phyloP scores from a whole-genome alignment of 2,329 filamentous ascomycete species.

The Diplodia mutila region DNA sequence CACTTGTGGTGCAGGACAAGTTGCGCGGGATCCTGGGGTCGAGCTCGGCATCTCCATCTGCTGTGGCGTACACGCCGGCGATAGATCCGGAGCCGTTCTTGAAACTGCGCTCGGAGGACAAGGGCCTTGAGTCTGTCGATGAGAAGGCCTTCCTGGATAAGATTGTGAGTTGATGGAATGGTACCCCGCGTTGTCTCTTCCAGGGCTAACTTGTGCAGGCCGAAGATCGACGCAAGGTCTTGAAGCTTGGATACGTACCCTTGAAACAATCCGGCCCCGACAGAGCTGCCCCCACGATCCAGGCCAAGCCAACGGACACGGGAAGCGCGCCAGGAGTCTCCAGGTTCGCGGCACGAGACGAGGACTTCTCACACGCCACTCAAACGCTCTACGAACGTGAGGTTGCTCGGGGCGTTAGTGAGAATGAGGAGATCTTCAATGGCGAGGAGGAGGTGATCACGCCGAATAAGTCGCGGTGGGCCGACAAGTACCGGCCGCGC shows the following conservation, averaged over 20 bases:
- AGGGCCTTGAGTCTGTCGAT: slow-evolving; percentile 60
- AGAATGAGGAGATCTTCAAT: slow-evolving; percentile 95
- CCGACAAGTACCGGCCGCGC: slow-evolving; percentile 80
- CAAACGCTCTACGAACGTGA: slow-evolving; percentile 91
- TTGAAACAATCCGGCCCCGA: slow-evolving; percentile 51
- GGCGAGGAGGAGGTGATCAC: slow-evolving; percentile 80
- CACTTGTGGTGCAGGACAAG: slow-evolving; percentile 58
- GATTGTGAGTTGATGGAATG: slow-evolving; percentile 51
- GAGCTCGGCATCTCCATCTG: not conserved
- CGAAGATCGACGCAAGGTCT: slow-evolving; percentile 62
- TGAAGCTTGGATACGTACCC: slow-evolving; percentile 72
- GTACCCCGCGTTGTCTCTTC: slow-evolving; percentile 20
- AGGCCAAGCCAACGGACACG: slow-evolving; percentile 44
- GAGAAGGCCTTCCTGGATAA: slow-evolving; percentile 62
- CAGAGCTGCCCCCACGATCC: slow-evolving; percentile 33
- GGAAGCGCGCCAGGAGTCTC: slow-evolving; percentile 61
- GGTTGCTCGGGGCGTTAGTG: slow-evolving; percentile 84
- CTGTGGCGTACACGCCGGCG: not conserved
- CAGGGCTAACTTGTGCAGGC: slow-evolving; percentile 39
- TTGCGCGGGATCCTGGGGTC: slow-evolving; percentile 36
- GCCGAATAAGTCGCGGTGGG: slow-evolving; percentile 72
- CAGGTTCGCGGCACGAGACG: slow-evolving; percentile 72
- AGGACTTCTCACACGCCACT: slow-evolving; percentile 84
- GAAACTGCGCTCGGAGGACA: slow-evolving; percentile 67
- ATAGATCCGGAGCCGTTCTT: slow-evolving; percentile 70